A percentile compares a stretch with the other conserved stretches of the same genome.
Conservation (phyloP, 1,284 basidiomycete species). For the Malassezia furfur region DNA sequence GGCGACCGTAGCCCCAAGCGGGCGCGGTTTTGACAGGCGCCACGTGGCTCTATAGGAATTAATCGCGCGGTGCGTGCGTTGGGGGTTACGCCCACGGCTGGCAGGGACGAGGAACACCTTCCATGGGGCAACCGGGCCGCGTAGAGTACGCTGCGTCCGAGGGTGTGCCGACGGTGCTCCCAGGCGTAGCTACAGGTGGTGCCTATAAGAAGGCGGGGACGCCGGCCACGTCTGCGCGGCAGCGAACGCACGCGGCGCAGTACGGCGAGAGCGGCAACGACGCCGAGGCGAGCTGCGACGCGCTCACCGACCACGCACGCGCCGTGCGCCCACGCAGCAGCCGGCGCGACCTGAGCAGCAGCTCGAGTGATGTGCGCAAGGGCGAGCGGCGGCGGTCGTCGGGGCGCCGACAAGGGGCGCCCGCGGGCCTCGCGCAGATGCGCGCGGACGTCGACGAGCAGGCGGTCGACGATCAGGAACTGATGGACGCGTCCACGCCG, state of each 20-base stretch:
- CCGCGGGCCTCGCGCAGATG: not conserved
- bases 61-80: not conserved
- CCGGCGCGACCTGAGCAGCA: not conserved
- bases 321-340: not conserved
- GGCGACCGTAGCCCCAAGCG: conserved; percentile 17
- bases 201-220: too few relatives aligned
- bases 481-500: not conserved
- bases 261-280: conserved; percentile 12
- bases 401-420: not conserved
- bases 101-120: too few relatives aligned
- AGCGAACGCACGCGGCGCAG: not conserved
- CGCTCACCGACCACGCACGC: not conserved
- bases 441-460: not conserved
- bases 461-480: not conserved
- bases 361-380: too few relatives aligned
- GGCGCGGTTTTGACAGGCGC: conserved; percentile 5
- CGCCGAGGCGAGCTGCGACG: conserved; percentile 8
- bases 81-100: not conserved
- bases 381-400: not conserved
- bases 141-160: too few relatives aligned
- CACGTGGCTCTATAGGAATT: not conserved
- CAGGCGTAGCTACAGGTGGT: too few relatives aligned
- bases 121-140: too few relatives aligned
- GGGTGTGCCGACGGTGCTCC: too few relatives aligned
- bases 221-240: too few relatives aligned